Conservation (phyloP, 1,139 yeast genomes). For the Arxiozyma bovina region DNA sequence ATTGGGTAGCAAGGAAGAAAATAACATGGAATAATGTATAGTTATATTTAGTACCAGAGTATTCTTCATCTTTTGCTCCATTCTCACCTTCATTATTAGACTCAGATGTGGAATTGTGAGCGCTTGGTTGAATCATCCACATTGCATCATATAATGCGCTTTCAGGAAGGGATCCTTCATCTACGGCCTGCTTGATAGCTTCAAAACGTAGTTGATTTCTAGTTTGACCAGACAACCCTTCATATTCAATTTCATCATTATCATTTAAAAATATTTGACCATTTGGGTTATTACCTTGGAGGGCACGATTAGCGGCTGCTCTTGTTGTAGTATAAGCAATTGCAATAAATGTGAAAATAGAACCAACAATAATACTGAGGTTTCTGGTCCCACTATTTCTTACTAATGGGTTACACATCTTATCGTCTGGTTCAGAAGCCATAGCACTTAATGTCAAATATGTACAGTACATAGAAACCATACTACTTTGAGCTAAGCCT, state of each 20-base stretch:
- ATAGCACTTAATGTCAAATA: slow-evolving; percentile 90
- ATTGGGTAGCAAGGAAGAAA: slow-evolving; percentile 92
- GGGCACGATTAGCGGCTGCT: slow-evolving; percentile 80
- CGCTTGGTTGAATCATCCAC: slow-evolving; percentile 35
- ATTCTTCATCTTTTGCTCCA: slow-evolving; percentile 48
- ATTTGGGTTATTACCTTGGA: slow-evolving; percentile 29
- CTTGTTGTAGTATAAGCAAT: slow-evolving; percentile 96
- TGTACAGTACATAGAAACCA: slow-evolving; percentile 91
- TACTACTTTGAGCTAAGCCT: slow-evolving; percentile 92
- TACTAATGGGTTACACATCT: slow-evolving; percentile 79
- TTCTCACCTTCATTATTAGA: slow-evolving; percentile 34
- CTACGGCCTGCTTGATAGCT: slow-evolving; percentile 88
- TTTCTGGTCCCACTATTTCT: slow-evolving; percentile 88
- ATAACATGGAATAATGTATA: slow-evolving; percentile 83
- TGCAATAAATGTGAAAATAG: slow-evolving; percentile 86
- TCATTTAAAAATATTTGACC: slow-evolving; percentile 23
- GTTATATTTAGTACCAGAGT: slow-evolving; percentile 66
- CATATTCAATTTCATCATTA: slow-evolving; percentile 31
- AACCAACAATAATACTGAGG: slow-evolving; percentile 80
- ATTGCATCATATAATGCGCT: slow-evolving; percentile 70
- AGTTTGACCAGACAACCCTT: slow-evolving; percentile 43
- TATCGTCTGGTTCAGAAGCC: slow-evolving; percentile 94
- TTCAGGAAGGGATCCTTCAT: slow-evolving; percentile 88
- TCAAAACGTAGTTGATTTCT: slow-evolving; percentile 75
- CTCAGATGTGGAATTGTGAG: slow-evolving; percentile 34